These are phyloP conservation scores for Trichocomaceae sp. DNA, from an alignment of 2,329 filamentous ascomycete species.

Conservation along the genomic window DNA sequence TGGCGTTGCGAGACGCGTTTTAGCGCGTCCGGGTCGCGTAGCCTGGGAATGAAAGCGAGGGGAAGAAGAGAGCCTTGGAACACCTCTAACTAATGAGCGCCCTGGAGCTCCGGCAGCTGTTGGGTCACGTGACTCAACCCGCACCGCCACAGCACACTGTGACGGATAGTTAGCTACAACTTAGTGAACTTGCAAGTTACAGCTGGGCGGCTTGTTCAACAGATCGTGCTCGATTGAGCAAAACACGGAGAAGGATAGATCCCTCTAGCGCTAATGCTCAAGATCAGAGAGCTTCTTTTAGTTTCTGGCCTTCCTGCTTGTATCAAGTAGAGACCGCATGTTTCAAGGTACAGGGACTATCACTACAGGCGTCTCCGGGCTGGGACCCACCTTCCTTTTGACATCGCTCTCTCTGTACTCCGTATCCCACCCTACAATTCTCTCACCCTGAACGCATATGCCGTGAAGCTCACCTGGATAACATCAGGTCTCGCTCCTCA, in stretches of 20 bases:
- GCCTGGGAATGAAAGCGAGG: too few species aligned
- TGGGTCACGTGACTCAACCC: not conserved
- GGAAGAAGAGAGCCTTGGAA: too few species aligned
- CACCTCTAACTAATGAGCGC: constrained; percentile 11
- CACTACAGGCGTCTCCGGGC: not conserved
- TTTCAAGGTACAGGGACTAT: too few species aligned
- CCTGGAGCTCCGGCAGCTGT: not conserved
- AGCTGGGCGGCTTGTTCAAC: not conserved
- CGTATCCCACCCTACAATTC: not conserved
- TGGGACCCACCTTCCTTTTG: not conserved
- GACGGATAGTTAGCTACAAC: not conserved
- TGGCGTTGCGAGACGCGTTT: too few species aligned
- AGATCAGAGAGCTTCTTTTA: too few species aligned
- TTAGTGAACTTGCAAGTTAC: too few species aligned
- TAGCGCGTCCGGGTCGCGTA: too few species aligned
- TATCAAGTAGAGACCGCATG: too few species aligned
- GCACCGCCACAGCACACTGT: not conserved
- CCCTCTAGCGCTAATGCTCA: not conserved
- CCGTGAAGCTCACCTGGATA: not conserved
- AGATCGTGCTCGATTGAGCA: not conserved
- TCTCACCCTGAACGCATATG: not conserved
- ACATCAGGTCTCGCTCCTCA: not conserved
- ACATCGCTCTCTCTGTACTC: not conserved
- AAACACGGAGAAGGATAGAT: not conserved
- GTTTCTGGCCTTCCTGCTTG: too few species aligned